Evolutionary conservation across 129 eudicot genomes (phyloP).

Genomic region (Ambrosia artemisiifolia): DNA sequence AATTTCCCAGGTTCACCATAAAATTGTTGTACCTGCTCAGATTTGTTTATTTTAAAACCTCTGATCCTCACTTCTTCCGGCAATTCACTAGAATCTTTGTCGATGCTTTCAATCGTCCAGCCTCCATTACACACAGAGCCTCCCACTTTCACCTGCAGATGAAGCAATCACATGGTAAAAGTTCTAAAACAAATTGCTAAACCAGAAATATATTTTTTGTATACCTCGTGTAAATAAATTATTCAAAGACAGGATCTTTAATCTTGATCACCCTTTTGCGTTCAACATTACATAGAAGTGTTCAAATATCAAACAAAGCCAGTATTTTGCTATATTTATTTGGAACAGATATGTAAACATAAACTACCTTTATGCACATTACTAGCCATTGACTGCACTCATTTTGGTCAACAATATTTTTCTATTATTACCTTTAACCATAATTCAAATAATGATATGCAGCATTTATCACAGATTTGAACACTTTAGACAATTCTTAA

Average conservation of each 20-base stretch:
- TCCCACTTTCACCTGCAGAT: conserved; percentile 68
- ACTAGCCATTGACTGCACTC: not conserved
- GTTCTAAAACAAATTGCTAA: not conserved
- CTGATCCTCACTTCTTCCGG: conserved; percentile 87
- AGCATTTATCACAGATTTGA: not conserved
- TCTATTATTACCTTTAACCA: not conserved
- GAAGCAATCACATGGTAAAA: not conserved
- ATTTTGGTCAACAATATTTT: not conserved
- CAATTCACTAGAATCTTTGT: conserved; percentile 47
- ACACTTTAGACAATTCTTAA: not conserved
- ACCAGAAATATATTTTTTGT: not conserved
- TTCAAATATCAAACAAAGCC: no score
- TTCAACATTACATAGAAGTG: no score
- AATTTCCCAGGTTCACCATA: conserved; percentile 68
- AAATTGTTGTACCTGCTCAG: conserved; percentile 68
- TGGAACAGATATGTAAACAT: no score
- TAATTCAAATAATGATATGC: not conserved
- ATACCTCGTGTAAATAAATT: no score
- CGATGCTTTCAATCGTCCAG: conserved; percentile 73
- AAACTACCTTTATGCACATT: no score
- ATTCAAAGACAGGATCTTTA: no score
- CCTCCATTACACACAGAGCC: conserved; percentile 71
- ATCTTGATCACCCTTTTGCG: no score
- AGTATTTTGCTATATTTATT: no score
- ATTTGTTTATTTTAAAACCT: conserved; percentile 74